Evolutionary conservation across 495 filamentous ascomycete species (phyloP), one percentile per base, ranked within the genome.

Genomic region (Oidiodendron maius): DNA sequence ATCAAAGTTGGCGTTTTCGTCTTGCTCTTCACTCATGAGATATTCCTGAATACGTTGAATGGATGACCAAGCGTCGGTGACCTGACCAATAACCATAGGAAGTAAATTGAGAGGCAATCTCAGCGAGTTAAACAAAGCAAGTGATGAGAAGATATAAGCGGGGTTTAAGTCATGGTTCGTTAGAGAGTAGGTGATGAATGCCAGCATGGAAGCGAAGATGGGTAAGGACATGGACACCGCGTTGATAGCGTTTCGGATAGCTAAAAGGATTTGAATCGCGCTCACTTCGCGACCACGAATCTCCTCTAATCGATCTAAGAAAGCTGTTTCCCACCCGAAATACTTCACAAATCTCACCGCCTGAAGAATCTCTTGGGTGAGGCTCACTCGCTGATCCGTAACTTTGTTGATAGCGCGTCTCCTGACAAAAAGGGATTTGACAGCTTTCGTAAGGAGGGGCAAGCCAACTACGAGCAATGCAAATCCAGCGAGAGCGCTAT

Each of bases 261-360:
- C 77, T 22, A 96, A 69, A 15, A 97, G 63, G 12, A 88, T 68
- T 57, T 94, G 89, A 43, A 95, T 88, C 3, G 81, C 76, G 11
- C 70, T 64, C 56, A 97, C 87, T 61, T 97, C 91, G 37, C 72
- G 72, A 23, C 68, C 70, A 38, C 91, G 80, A 44, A 91, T 84
- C 16, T 80, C 71, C 40, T 75, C 71, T 9, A 97, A 71, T 15
- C 89, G 79, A n/a, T 74, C 69, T 3, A 96, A 69, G 62, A 97
- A 97, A 39, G 83, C 81, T 26, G 74, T 81, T 58, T 97, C 91
- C 91, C 91, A 97, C 6, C 87, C 91, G 61, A 95, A 96, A 66
- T 78, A 95, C 64, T 97, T 97, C 62, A 97, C 90, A 57, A 97
- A 96, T 15, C 89, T 78, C 38, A 96, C 91, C 1, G 85, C 85